Evolutionary conservation across 371 early-diverging fungal species (phyloP).

Genomic region (Choanephora cucurbitarum): DNA sequence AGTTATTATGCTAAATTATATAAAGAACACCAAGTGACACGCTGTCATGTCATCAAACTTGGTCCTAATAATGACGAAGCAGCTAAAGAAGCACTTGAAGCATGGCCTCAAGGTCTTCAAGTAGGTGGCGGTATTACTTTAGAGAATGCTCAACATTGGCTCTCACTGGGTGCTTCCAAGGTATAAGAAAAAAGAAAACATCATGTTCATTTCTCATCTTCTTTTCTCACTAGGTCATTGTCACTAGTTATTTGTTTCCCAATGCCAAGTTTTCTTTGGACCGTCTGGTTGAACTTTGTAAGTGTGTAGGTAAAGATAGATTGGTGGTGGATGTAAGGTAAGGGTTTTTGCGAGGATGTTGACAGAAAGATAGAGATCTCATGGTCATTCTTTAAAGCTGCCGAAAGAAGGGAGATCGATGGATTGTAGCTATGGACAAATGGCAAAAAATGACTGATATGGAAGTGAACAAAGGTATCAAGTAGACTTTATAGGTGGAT

Average conservation of each 20-base stretch:
- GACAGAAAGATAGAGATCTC: too few species aligned
- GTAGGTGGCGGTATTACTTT: conserved; percentile 94
- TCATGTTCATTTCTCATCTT: background rate
- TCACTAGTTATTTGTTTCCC: conserved; percentile 94
- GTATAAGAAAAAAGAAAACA: conserved; percentile 27
- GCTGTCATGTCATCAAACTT: conserved; percentile 95
- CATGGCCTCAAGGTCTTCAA: conserved; percentile 90
- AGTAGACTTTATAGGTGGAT: too few species aligned
- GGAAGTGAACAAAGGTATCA: conserved; percentile 70
- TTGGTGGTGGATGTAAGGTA: conserved; percentile 92
- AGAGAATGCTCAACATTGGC: conserved; percentile 87
- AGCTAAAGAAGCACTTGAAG: conserved; percentile 76
- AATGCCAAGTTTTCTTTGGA: conserved; percentile 68
- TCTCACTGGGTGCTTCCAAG: conserved; percentile 85
- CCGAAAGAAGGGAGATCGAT: conserved; percentile 67
- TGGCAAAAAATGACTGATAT: conserved; percentile 96
- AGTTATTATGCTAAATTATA: conserved; percentile 83
- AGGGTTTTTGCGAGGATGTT: background rate
- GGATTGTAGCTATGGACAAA: conserved; percentile 95
- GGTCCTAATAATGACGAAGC: conserved; percentile 90
- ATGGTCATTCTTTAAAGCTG: too few species aligned
- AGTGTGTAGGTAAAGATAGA: conserved; percentile 73
- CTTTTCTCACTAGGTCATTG: conserved; percentile 69
- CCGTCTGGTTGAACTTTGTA: conserved; percentile 63
- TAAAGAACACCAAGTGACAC: conserved; percentile 65